phyloP scores from a whole-genome alignment of 2,329 filamentous ascomycete species.

The Trichoderma pleuroti region DNA sequence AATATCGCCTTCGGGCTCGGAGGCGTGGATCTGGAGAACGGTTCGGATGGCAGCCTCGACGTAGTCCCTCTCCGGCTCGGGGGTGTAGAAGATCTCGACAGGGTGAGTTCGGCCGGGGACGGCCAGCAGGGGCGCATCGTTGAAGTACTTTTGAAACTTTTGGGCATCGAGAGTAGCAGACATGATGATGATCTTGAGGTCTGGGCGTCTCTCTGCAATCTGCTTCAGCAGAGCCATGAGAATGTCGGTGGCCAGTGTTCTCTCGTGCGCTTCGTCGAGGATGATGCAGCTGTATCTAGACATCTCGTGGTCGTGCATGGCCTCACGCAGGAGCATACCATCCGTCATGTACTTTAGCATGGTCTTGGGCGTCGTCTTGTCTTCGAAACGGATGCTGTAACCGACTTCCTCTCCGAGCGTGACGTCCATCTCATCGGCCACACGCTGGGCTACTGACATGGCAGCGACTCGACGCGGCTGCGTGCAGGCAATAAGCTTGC shows the following conservation, averaged over 20 bases:
- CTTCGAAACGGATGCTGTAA: conserved; percentile 98
- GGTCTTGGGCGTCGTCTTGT: conserved; percentile 83
- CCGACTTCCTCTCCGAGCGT: conserved; percentile 89
- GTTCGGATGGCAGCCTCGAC: conserved; percentile 93
- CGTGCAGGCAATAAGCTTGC: conserved; percentile 93
- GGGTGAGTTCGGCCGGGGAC: conserved; percentile 94
- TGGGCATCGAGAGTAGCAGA: conserved; percentile 95
- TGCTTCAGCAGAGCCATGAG: conserved; percentile 96
- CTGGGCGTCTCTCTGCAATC: conserved; percentile 73
- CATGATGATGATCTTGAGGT: conserved; percentile 98
- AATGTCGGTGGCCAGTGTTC: conserved; percentile 94
- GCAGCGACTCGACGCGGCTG: conserved; percentile 96
- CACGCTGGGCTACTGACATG: conserved; percentile 98
- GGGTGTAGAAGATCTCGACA: conserved; percentile 98
- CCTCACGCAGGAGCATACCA: conserved; percentile 94
- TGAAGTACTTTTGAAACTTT: conserved; percentile 98
- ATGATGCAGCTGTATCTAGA: conserved; percentile 96
- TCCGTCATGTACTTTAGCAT: conserved; percentile 99
- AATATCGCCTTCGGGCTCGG: conserved; percentile 88
- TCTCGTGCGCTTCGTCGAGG: conserved; percentile 96
- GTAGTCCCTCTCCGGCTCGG: conserved; percentile 93
- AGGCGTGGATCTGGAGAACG: conserved; percentile 93
- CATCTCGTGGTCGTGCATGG: conserved; percentile 92
- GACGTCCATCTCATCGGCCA: conserved; percentile 94
- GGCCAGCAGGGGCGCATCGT: conserved; percentile 85